Evolutionary conservation across 306 rosid genomes (phyloP), one percentile per base, ranked within the genome.

Genomic region (Psophocarpus tetragonolobus): DNA sequence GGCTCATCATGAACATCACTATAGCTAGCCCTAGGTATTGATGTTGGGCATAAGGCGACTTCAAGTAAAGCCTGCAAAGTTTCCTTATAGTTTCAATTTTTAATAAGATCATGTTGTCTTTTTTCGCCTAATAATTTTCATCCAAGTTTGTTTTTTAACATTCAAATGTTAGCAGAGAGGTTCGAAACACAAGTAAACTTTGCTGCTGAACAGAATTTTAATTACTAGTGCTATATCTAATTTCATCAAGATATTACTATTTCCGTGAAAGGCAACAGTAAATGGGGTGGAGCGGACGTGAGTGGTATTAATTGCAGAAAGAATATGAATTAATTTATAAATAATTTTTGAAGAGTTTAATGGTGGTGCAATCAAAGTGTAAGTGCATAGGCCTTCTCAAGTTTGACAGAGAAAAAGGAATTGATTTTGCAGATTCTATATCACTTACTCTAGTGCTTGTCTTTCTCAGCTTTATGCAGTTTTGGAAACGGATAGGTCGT

Each of bases 21-120:
- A 21, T 18, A 70, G 6, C 35, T 68, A 57, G 63, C n/a, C 20
- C 53, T 57, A 8, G 76, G 62, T 61, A 77, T 38, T 66, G 44
- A 24, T 77, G 75, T 58, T 68, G 30, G 65, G 54, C 72, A 71
- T 35, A 54, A 35, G 47, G 65, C 15, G 0, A 47, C 35, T 11
- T 50, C 9, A 70, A 82, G 38, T 47, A 74, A 67, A 44, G 76
- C 42, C 35, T 65, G 8, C 61, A 9, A 20, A 36, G 74, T 68
- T 41, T 56, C 11, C 29, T 18, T 29, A 29, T 56, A 29, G 50
- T 32, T 77, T 72, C 45, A 13, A 39, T 41, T 29, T 36, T 39
- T 54, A 7, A 68, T 20, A 18, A 47, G 21, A 17, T 17, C 32
- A 35, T 33, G 29, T 30, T 42, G 6, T 61, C 10, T n/a, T 23